Conservation (phyloP, 495 filamentous ascomycete species). For the Aspergillus campestris region DNA sequence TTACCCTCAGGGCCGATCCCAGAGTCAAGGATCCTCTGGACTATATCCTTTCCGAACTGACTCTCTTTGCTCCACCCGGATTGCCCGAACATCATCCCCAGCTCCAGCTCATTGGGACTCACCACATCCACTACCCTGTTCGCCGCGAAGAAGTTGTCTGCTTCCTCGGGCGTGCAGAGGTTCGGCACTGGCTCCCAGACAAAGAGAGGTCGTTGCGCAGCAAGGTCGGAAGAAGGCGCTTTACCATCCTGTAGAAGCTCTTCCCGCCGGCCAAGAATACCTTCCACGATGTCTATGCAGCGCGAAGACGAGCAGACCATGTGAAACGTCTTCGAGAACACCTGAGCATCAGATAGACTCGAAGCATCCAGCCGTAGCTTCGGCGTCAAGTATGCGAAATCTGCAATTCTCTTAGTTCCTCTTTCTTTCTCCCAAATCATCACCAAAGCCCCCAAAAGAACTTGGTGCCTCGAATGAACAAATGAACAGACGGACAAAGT, state of each 20-base stretch:
- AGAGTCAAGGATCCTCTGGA: slow-evolving; percentile 47
- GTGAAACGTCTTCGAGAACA: slow-evolving; percentile 72
- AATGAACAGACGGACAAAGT: background rate
- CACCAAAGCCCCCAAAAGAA: background rate
- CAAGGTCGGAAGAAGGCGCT: slow-evolving; percentile 14
- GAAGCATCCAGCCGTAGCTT: slow-evolving; percentile 67
- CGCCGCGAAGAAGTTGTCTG: slow-evolving; percentile 61
- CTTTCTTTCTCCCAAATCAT: background rate
- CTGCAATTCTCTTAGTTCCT: slow-evolving; percentile 39
- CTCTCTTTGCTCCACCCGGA: slow-evolving; percentile 42
- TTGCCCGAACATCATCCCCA: slow-evolving; percentile 68
- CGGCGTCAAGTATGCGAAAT: slow-evolving; percentile 80
- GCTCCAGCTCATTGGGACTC: slow-evolving; percentile 81
- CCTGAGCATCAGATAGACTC: slow-evolving; percentile 47
- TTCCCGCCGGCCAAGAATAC: slow-evolving; percentile 46
- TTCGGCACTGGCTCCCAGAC: slow-evolving; percentile 96
- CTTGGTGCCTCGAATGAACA: no score
- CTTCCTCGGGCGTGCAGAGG: slow-evolving; percentile 67
- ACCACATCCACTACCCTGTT: slow-evolving; percentile 72
- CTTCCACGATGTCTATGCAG: slow-evolving; percentile 63
- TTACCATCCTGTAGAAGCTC: slow-evolving; percentile 22
- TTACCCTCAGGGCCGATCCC: slow-evolving; percentile 39
- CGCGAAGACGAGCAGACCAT: slow-evolving; percentile 75
- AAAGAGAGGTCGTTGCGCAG: slow-evolving; percentile 52
- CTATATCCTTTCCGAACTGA: slow-evolving; percentile 41